Evolutionary conservation across 192 early-diverging fungal genomes (phyloP), one percentile per base, ranked within the genome.

Genomic region (Podila minutissima): DNA sequence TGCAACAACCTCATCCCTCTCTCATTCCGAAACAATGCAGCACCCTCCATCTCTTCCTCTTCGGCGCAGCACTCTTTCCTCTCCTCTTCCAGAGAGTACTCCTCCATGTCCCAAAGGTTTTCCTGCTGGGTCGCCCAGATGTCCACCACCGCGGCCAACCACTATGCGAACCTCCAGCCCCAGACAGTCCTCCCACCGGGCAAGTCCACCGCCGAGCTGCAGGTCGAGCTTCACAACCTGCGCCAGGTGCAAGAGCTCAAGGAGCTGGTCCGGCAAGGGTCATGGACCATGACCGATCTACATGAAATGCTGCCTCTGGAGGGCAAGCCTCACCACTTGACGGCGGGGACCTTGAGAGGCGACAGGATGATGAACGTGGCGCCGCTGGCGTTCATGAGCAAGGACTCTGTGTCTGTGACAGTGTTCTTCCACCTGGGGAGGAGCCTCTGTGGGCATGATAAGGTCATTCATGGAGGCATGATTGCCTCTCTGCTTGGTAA

Each of bases 381-480:
- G 1, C 88, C 88, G 3, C 65, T 76, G 10, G 66, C 86, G 17
- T 89, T 87, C 59, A 83, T 81, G 53, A 87, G 82, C 71, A 74
- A 82, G 26, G 72, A 83, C 28, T 50, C 53, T 24, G 84, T 79
- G n/a, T 72, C 86, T 68, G 70, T 76, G 24, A 72, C 74, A 3
- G 72, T 72, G 8, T 69, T 94, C 4, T 32, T 88, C 33, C 92
- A 94, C 69, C 57, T 93, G 38, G 93, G 93, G 20, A 88, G 87
- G 35, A 69, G 83, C 0, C 75, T 93, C 24, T 93, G 89, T 29
- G 93, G 93, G 29, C 93, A 94, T 74, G 86, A 91, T 28, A 85
- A 86, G 55, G 91, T 94, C 64, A 86, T 93, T 33, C 93, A 94
- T 68, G 93, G 93, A 33, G 93, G 93, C 33, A 82, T 32, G 32